Evolutionary conservation across 2,329 filamentous ascomycete genomes (phyloP).

Genomic region (Apiospora rasikravindrae): DNA sequence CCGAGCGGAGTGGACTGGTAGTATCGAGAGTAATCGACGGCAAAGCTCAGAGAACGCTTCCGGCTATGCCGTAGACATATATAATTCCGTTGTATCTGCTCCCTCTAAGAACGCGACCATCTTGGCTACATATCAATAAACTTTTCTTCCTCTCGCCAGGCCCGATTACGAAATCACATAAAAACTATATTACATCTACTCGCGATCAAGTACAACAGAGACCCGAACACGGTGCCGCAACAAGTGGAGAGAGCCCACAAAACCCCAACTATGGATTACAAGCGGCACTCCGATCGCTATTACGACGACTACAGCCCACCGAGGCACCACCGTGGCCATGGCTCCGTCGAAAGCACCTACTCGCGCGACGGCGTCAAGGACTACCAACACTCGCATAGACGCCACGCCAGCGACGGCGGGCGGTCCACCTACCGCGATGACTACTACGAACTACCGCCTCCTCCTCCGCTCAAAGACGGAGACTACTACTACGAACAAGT

Average conservation of each 20-base stretch:
- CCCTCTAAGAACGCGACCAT: neutral
- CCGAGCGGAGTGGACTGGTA: neutral
- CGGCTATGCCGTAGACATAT: neutral
- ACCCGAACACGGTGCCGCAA: neutral
- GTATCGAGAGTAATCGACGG: neutral
- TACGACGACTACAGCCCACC: neutral
- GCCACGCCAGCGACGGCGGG: neutral
- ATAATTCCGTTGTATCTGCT: neutral
- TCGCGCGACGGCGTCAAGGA: neutral
- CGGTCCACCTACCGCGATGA: neutral
- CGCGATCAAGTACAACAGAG: neutral
- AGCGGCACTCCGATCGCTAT: neutral
- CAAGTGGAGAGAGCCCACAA: neutral
- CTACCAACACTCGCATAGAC: neutral
- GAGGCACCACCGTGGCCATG: neutral
- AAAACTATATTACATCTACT: neutral
- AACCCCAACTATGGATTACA: neutral
- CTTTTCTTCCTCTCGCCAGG: neutral
- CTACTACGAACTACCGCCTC: neutral
- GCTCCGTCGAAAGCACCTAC: neutral
- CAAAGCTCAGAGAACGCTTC: neutral
- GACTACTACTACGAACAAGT: neutral
- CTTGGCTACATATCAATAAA: neutral
- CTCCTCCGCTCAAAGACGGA: neutral
- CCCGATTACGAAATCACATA: neutral